A percentile compares a stretch with the other conserved stretches of the same genome.
Conservation (phyloP, 768 basidiomycete species). For the Lactarius deliciosus region DNA sequence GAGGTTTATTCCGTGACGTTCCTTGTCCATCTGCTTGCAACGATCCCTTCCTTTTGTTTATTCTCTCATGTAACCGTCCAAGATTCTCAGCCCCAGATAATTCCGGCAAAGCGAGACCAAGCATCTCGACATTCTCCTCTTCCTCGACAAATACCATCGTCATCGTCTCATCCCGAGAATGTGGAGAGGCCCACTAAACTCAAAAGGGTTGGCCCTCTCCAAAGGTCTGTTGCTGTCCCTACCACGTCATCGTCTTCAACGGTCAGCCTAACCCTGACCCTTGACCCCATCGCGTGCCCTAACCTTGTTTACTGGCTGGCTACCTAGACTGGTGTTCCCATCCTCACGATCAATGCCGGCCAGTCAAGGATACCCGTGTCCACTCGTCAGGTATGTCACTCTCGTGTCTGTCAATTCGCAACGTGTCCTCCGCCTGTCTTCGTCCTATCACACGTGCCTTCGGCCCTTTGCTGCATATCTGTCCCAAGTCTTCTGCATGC, state of each 20-base stretch:
- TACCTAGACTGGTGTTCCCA: conserved; percentile 56
- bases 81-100: conserved; percentile 33
- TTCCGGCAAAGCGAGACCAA: conserved; percentile 51
- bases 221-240: conserved; percentile 46
- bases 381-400: conserved; percentile 61
- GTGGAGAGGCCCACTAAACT: conserved; percentile 54
- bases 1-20: conserved; percentile 55
- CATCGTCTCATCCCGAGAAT: conserved; percentile 37
- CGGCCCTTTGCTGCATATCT: not conserved
- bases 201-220: conserved; percentile 49
- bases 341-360: conserved; percentile 64
- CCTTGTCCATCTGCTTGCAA: conserved; percentile 63
- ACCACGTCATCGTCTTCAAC: conserved; percentile 40
- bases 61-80: conserved; percentile 54
- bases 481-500: conserved; percentile 6
- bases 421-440: conserved; percentile 19
- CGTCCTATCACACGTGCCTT: not conserved
- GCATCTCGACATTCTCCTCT: not conserved
- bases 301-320: not conserved
- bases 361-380: conserved; percentile 71
- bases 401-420: conserved; percentile 19
- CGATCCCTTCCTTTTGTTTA: conserved; percentile 52
- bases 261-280: conserved; percentile 30
- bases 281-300: not conserved
- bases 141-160: not conserved